Conservation (phyloP, 2,329 filamentous ascomycete genomes). For the Colletotrichum phormii region DNA sequence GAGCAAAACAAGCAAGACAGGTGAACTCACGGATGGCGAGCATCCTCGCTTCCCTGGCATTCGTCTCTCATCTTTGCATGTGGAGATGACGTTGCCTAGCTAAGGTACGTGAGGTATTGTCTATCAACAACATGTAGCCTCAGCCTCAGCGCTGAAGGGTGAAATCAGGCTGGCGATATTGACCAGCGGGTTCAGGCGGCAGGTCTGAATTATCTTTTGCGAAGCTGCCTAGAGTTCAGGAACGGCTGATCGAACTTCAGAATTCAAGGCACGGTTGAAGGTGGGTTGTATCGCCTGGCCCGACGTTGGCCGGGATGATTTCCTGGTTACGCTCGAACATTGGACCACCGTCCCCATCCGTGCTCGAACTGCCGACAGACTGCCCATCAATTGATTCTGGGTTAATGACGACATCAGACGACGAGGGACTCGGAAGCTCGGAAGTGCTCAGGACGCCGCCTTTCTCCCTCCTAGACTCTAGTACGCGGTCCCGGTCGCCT, state of each 20-base stretch:
- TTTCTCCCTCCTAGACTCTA: background rate
- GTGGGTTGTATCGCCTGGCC: background rate
- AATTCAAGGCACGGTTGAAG: background rate
- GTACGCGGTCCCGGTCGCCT: background rate
- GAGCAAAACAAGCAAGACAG: background rate
- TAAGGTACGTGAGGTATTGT: background rate
- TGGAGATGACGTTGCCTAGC: background rate
- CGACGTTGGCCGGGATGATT: background rate
- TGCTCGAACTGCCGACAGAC: background rate
- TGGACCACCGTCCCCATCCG: background rate
- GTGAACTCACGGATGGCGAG: slow-evolving; percentile 25
- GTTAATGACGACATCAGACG: slow-evolving; percentile 28
- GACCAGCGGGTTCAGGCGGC: background rate
- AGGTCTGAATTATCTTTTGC: background rate
- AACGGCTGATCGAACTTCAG: background rate
- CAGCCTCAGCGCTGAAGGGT: background rate
- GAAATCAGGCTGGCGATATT: background rate
- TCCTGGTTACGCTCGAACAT: background rate
- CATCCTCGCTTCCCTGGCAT: background rate
- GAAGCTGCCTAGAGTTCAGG: background rate
- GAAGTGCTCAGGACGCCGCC: slow-evolving; percentile 7
- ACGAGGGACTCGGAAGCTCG: slow-evolving; percentile 13
- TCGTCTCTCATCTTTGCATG: background rate
- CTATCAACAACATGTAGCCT: background rate
- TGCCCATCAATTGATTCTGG: background rate